Conservation (phyloP, 768 basidiomycete genomes). For the Tephrocybe rancida region DNA sequence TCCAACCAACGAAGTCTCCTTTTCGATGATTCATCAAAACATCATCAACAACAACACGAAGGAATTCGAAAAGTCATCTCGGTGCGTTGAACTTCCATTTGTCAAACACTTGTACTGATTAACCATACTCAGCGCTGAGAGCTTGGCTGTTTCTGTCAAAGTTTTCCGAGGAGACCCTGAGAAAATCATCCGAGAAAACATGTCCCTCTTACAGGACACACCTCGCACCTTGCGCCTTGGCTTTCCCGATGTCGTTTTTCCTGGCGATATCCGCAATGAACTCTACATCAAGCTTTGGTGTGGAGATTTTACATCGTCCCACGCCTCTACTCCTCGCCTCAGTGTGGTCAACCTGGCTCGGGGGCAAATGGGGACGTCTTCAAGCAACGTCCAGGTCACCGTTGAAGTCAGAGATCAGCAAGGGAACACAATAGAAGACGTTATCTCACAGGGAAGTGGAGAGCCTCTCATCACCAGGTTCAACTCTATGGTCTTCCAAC, state of each 20-base stretch:
- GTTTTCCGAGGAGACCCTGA: conserved; percentile 82
- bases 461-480: conserved; percentile 81
- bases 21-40: conserved; percentile 94
- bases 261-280: conserved; percentile 90
- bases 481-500: conserved; percentile 88
- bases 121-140: conserved; percentile 67
- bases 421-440: conserved; percentile 68
- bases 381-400: conserved; percentile 84
- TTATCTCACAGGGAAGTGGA: conserved; percentile 83
- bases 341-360: conserved; percentile 67
- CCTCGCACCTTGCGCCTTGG: conserved; percentile 87
- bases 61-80: conserved; percentile 81
- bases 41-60: conserved; percentile 79
- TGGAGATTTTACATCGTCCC: conserved; percentile 75
- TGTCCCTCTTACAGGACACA: conserved; percentile 77
- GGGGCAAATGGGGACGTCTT: conserved; percentile 50
- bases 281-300: conserved; percentile 96
- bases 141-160: conserved; percentile 82
- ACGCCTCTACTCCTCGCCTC: conserved; percentile 48
- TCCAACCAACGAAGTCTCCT: conserved; percentile 80
- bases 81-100: conserved; percentile 46
- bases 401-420: conserved; percentile 82
- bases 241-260: conserved; percentile 96
- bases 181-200: conserved; percentile 81
- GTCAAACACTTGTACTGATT: background rate